Conservation (phyloP, 129 eudicot genomes). For the Centrapalus pauciflorus region DNA sequence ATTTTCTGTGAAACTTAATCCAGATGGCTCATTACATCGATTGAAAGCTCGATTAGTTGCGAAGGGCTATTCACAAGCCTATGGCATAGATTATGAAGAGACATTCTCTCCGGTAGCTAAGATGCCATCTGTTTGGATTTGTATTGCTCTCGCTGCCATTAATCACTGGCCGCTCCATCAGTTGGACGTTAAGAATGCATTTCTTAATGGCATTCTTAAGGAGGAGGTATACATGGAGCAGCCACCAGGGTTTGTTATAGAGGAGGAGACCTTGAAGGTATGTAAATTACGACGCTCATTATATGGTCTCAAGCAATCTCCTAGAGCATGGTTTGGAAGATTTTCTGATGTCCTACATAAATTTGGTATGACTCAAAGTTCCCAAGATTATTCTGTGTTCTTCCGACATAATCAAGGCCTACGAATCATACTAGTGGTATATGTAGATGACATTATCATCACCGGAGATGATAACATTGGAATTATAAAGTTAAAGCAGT, state of each 20-base stretch:
- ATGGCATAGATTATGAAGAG: not conserved
- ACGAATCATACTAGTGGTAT: not conserved
- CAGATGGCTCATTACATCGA: no score
- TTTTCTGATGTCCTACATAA: not conserved
- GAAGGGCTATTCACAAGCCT: not conserved
- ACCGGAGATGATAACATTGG: not conserved
- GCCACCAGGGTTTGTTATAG: not conserved
- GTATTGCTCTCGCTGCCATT: not conserved
- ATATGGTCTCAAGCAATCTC: not conserved
- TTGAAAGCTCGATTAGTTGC: not conserved
- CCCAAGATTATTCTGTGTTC: no score
- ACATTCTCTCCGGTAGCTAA: not conserved
- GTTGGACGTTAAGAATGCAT: not conserved
- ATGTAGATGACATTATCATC: not conserved
- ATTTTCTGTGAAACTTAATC: no score
- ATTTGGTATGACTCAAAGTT: not conserved
- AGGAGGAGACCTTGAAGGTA: not conserved
- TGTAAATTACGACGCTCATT: not conserved
- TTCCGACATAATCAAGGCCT: no score
- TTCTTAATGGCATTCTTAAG: not conserved
- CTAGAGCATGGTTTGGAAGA: not conserved
- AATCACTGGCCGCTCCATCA: not conserved
- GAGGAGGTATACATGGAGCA: not conserved
- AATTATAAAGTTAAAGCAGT: no score
- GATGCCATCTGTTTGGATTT: not conserved